These are phyloP conservation scores for Pseudomassariella vexata DNA, from an alignment of 2,329 filamentous ascomycete species.

Conservation along the genomic window DNA sequence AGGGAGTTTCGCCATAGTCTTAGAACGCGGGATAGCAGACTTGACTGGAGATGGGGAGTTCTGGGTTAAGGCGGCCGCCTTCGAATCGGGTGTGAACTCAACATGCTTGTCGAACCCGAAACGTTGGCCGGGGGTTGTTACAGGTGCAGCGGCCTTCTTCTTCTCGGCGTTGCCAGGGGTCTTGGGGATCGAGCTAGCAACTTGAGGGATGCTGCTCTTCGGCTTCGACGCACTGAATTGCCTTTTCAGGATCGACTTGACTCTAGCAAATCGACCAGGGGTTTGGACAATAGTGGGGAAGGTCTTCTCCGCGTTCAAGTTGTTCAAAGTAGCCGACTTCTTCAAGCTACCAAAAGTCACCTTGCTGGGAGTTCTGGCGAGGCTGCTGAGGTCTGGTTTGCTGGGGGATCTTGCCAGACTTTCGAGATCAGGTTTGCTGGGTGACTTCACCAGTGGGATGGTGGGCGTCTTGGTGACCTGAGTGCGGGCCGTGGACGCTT, in stretches of 20 bases:
- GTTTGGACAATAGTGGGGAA: conserved; percentile 33
- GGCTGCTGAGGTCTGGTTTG: conserved; percentile 33
- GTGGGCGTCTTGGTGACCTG: conserved; percentile 49
- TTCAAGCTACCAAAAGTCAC: conserved; percentile 31
- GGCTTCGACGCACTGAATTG: conserved; percentile 31
- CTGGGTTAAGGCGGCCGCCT: conserved; percentile 38
- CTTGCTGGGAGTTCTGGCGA: conserved; percentile 35
- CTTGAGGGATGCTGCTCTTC: conserved; percentile 43
- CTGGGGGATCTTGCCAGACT: conserved; percentile 37
- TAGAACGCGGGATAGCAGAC: conserved; percentile 37
- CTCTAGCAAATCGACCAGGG: conserved; percentile 46
- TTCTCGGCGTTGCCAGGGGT: conserved; percentile 47
- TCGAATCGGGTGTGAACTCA: conserved; percentile 69
- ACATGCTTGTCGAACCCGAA: conserved; percentile 60
- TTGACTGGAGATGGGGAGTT: conserved; percentile 54
- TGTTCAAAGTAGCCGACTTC: conserved; percentile 48
- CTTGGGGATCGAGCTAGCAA: conserved; percentile 32
- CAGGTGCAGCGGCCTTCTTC: conserved; percentile 42
- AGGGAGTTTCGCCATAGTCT: conserved; percentile 27
- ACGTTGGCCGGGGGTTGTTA: conserved; percentile 64
- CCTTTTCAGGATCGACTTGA: conserved; percentile 53
- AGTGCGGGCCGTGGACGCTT: conserved; percentile 62
- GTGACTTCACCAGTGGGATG: conserved; percentile 47
- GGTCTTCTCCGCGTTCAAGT: conserved; percentile 24
- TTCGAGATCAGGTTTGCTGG: conserved; percentile 41